Conservation (phyloP, 768 basidiomycete species). For the Boletus vinaceobasis region DNA sequence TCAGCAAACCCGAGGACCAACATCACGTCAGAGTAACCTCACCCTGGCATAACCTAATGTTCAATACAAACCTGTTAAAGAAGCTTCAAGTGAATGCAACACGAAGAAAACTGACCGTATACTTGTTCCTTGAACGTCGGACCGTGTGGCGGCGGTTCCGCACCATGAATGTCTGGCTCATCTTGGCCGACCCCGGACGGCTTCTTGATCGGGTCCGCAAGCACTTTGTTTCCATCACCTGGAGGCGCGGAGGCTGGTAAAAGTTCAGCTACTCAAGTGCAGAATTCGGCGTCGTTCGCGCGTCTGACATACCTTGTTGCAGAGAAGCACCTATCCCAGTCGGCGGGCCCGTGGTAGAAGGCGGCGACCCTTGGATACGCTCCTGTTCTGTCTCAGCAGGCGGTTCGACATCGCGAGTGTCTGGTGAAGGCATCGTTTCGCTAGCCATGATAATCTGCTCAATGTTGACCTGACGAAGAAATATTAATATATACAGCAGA, state of each 20-base stretch:
- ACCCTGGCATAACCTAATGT: constrained; percentile 32
- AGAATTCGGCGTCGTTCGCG: neutral
- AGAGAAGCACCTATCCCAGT: constrained; percentile 27
- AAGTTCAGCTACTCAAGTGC: neutral
- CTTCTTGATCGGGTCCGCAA: constrained; percentile 25
- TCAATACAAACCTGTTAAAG: neutral
- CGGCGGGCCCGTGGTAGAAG: constrained; percentile 27
- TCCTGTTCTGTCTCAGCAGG: constrained; percentile 4
- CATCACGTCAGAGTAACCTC: neutral
- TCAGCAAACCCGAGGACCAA: constrained; percentile 1
- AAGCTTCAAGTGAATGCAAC: neutral
- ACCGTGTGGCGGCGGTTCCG: constrained; percentile 20
- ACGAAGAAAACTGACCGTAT: constrained; percentile 39
- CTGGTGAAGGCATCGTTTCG: neutral
- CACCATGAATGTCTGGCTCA: constrained; percentile 26
- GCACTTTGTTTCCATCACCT: constrained; percentile 35
- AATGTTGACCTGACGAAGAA: neutral
- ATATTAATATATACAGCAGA: neutral
- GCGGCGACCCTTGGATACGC: constrained; percentile 4
- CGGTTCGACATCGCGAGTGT: neutral
- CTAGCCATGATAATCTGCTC: constrained; percentile 2
- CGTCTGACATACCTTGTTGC: constrained; percentile 37
- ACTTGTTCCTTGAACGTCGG: constrained; percentile 60
- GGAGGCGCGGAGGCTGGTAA: constrained; percentile 34
- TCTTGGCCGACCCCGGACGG: constrained; percentile 25